Percentiles rank a stretch among this genome's conserved stretches.
Evolutionary conservation across 148 eudicot species (phyloP).

Genomic region (Camellia japonica): DNA sequence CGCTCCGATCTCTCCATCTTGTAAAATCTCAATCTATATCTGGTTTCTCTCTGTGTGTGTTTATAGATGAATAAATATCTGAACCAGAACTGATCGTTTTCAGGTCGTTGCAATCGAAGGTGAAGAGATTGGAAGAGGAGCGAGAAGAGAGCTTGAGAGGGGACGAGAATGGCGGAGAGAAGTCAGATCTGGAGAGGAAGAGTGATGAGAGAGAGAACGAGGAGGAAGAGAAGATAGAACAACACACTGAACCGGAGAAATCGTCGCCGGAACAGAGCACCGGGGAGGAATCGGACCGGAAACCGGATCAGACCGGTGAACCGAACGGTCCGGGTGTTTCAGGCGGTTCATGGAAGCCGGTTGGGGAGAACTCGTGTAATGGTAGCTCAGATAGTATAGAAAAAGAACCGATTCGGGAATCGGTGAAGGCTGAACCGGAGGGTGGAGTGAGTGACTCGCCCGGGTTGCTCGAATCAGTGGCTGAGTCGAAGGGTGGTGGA

Average conservation of each 20-base stretch:
- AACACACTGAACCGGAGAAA: constrained; percentile 13
- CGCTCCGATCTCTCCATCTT: constrained; percentile 64
- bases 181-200: constrained; percentile 26
- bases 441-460: constrained; percentile 25
- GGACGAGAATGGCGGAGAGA: constrained; percentile 4
- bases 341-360: constrained; percentile 22
- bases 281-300: constrained; percentile 21
- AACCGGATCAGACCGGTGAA: constrained; percentile 11
- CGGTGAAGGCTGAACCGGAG: constrained; percentile 26
- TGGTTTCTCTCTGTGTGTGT: not conserved
- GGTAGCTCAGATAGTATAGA: constrained; percentile 51
- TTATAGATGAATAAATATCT: not conserved
- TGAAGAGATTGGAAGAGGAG: constrained; percentile 65
- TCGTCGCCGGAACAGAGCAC: constrained; percentile 14
- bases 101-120: constrained; percentile 67
- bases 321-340: constrained; percentile 21
- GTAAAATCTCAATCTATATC: constrained; percentile 26
- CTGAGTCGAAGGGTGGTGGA: constrained; percentile 41
- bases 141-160: constrained; percentile 26
- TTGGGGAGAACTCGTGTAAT: constrained; percentile 35
- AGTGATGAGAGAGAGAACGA: constrained; percentile 11
- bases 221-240: constrained; percentile 14
- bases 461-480: constrained; percentile 43
- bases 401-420: constrained; percentile 14
- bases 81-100: constrained; percentile 1